Evolutionary conservation across 1,139 yeast genomes (phyloP), one percentile per base, ranked within the genome.

Genomic region (Geotrichum australiense): DNA sequence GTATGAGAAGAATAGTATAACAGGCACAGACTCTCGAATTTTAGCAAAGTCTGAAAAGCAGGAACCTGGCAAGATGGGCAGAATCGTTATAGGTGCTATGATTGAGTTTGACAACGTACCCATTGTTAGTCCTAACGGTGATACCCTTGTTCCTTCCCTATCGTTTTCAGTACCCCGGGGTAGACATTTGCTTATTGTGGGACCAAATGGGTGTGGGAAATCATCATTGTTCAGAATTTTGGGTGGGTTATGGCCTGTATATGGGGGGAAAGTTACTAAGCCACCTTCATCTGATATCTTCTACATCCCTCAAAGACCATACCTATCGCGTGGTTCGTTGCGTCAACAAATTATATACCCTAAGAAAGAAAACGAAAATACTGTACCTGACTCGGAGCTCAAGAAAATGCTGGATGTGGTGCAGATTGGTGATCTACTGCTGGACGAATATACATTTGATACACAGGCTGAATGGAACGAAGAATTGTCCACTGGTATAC

Each of bases 191-290:
- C 70, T 89, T 47, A 87, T 89, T 58, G 91, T 91, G 5, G 97
- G 96, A 0, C 96, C 96, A 6, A 89, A 89, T 58, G 96, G 96
- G 2, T 84, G 94, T 45, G 97, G 97, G 27, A 89, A 89, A 62
- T 86, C 96, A 0, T 87, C 96, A 0, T 66, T 89, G 46, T 89
- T 89, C 62, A 74, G 96, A 58, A 76, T 89, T 58, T 71, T 89
- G 39, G 96, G 96, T 43, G 96, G 96, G 0, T 70, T 89, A 51
- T 89, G 97, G 97, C 94, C 94, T 2, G 80, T 89, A 19, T 58
- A 64, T 34, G 73, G 74, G 39, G 73, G 70, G 5, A 66, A 22
- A 79, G 73, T 85, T 37, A 71, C 73, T 4, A 76, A 85, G 39
- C 95, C 95, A 8, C 72, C 72, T 31, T 68, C 78, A 4, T 65